phyloP scores from a whole-genome alignment of 805 yeast genomes.

The Wickerhamiella cacticola region DNA sequence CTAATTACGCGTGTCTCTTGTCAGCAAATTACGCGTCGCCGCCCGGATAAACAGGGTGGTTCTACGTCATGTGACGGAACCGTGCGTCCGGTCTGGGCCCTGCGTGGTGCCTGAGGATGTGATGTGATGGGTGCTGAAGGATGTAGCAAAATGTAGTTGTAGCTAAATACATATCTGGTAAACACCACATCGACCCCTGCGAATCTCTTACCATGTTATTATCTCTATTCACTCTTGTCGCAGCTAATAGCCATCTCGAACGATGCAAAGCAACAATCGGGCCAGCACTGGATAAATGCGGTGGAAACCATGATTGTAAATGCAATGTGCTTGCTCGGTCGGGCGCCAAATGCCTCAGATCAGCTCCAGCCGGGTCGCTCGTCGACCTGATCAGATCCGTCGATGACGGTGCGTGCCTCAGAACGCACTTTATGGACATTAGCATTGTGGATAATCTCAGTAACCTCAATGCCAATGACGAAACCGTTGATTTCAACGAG shows the following conservation, averaged over 20 bases:
- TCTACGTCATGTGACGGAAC: no score
- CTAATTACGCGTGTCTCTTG: neutral
- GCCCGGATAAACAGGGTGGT: no score
- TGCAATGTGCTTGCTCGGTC: neutral
- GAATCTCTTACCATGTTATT: neutral
- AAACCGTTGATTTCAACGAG: neutral
- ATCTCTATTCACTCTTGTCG: neutral
- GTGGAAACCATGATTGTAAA: neutral
- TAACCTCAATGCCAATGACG: neutral
- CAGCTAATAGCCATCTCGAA: neutral
- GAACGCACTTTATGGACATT: neutral
- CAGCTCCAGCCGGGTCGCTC: slow-evolving; percentile 5
- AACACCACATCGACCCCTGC: neutral
- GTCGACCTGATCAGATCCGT: neutral
- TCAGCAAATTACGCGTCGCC: slow-evolving; percentile 3
- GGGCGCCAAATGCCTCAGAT: slow-evolving; percentile 11
- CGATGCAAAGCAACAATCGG: neutral
- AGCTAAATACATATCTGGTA: neutral
- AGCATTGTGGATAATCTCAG: neutral
- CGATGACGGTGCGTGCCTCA: neutral
- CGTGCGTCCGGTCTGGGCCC: no score
- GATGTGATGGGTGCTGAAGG: no score
- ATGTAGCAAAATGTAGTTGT: neutral
- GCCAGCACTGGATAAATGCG: neutral
- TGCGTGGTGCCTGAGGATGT: no score